A percentile compares a stretch with the other conserved stretches of the same genome.
Evolutionary conservation across 805 yeast genomes (phyloP).

Genomic region (Saccharomycopsis javanensis): DNA sequence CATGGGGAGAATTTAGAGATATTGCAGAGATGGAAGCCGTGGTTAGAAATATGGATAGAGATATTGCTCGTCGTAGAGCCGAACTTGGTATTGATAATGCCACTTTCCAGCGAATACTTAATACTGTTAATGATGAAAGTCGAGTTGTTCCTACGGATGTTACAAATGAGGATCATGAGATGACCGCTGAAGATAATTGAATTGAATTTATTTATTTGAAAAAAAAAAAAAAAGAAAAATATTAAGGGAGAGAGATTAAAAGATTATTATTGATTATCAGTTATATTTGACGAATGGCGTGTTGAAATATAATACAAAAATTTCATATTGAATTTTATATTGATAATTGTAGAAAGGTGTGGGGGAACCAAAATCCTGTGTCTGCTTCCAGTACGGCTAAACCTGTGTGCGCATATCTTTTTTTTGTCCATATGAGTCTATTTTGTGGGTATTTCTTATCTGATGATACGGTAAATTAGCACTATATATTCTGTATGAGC

Average conservation of each 20-base stretch:
- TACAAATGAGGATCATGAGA: not conserved
- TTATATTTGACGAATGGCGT: no score
- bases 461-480: no score
- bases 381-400: no score
- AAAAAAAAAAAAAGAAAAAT: not conserved
- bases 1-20: not conserved
- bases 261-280: no score
- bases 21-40: not conserved
- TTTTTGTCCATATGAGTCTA: no score
- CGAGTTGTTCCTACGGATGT: not conserved
- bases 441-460: no score
- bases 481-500: no score
- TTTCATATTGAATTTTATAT: no score
- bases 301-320: no score
- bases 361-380: no score
- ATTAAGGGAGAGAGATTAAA: not conserved
- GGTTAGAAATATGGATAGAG: not conserved
- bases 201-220: not conserved
- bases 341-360: no score
- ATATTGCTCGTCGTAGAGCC: not conserved
- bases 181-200: not conserved
- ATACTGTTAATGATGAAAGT: not conserved
- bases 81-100: conserved; percentile 1
- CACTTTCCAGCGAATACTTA: not conserved
- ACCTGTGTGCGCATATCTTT: no score